Base-by-base conservation (phyloP, 768 basidiomycete genomes). In the Kwoniella dendrophila region DNA sequence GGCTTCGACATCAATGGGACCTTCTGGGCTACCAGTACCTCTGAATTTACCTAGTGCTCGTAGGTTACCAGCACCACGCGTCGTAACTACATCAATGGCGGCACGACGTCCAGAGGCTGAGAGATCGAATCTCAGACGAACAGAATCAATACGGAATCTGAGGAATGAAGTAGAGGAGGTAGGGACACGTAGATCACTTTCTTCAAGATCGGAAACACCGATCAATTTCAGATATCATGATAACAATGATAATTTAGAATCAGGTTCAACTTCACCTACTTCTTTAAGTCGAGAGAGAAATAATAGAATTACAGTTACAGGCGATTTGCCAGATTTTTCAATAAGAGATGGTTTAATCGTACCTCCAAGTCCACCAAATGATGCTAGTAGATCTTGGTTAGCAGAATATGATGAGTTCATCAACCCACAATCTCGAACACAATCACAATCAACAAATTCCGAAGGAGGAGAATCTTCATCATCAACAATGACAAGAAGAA, bases 341-440 rank as follows among this genome's bases (percentile, higher is more conserved):
- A 29, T 16, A 2, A 38, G 20, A 18, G 20, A 2, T n/a, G 36
- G 43, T 3, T 32, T 49, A 34, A 33, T 27, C 12, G 40, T 29
- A 18, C 53, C 36, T 40, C 20, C 26, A 4, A 61, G 50, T 36
- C 45, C 52, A 16, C 60, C 53, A 10, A 55, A 18, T 22, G 43
- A 40, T 2, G 29, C 60, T 14, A 62, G 60, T 41, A 33, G 20
- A 11, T 40, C 45, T 7, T 62, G 60, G 60, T 45, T 62, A 11
- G 60, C 55, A 26, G 60, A 62, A 36, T 62, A 60, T 38, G 27
- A 5, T 36, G 41, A n/a, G 18, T 1, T 16, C 10, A 41, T 26
- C 57, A 38, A 22, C 27, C 30, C 45, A 1, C 14, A 38, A 2
- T 40, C 22, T 48, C 24, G 47, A 14, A 38, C 3, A 16, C 32